These are phyloP conservation scores for Dimargaris cristalligena DNA, from an alignment of 192 early-diverging fungal species.

Conservation along the genomic window DNA sequence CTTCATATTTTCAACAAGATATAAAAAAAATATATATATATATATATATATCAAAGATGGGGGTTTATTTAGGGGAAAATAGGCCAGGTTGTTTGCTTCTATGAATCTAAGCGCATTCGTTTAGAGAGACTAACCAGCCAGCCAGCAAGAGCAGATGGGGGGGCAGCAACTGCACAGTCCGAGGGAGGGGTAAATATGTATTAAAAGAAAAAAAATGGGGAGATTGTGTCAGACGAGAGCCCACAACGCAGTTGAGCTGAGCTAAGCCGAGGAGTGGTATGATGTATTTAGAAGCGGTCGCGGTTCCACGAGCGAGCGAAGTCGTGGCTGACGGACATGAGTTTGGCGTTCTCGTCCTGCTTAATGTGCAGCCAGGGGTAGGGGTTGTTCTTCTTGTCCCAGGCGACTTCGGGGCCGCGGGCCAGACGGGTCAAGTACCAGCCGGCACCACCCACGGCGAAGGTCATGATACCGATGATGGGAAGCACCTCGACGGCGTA, in stretches of 20 bases:
- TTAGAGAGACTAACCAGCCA: too few species aligned
- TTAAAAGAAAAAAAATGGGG: background rate
- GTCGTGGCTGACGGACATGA: background rate
- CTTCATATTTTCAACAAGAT: too few species aligned
- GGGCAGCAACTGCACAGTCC: too few species aligned
- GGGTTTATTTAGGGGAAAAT: too few species aligned
- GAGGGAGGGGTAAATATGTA: background rate
- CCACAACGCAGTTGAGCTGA: background rate
- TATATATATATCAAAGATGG: too few species aligned
- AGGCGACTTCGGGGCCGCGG: constrained; percentile 15
- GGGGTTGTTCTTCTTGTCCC: constrained; percentile 16
- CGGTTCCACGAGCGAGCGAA: constrained; percentile 3
- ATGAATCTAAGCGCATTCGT: too few species aligned
- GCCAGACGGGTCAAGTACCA: constrained; percentile 18
- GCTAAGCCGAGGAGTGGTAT: background rate
- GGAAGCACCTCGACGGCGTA: constrained; percentile 12
- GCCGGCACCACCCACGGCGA: constrained; percentile 14
- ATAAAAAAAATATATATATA: too few species aligned
- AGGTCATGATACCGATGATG: constrained; percentile 15
- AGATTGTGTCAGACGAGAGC: background rate
- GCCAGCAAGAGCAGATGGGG: too few species aligned
- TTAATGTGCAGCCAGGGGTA: constrained; percentile 11
- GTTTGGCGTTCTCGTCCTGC: constrained; percentile 4
- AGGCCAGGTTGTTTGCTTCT: too few species aligned
- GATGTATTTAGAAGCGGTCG: constrained; percentile 1